Conservation (phyloP, 2,329 filamentous ascomycete genomes). For the Coleophoma crateriformis region DNA sequence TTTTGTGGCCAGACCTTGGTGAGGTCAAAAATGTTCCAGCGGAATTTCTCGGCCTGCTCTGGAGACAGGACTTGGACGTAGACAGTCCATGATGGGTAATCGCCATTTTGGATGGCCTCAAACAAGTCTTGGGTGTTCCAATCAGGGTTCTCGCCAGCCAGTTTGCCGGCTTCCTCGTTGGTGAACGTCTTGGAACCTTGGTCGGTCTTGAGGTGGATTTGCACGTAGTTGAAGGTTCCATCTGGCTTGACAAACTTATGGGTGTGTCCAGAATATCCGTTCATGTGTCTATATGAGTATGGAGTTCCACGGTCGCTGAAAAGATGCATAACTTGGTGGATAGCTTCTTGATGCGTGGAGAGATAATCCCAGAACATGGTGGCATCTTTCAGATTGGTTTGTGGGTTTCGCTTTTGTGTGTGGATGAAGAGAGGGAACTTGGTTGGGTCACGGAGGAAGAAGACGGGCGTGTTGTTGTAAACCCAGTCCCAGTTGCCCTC, state of each 20-base stretch:
- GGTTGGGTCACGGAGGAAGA: constrained; percentile 69
- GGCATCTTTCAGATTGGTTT: constrained; percentile 64
- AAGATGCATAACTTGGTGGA: constrained; percentile 60
- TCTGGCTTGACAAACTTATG: constrained; percentile 63
- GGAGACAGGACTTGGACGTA: constrained; percentile 60
- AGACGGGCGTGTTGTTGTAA: constrained; percentile 72
- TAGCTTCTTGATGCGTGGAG: constrained; percentile 53
- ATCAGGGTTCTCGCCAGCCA: constrained; percentile 55
- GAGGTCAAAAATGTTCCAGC: constrained; percentile 62
- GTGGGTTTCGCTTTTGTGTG: constrained; percentile 71
- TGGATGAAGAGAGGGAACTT: constrained; percentile 75
- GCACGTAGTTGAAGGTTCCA: constrained; percentile 60
- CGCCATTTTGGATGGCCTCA: constrained; percentile 53
- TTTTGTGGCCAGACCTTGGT: constrained; percentile 65
- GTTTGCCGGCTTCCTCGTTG: constrained; percentile 47
- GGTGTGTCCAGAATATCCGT: constrained; percentile 63
- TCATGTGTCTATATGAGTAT: constrained; percentile 60
- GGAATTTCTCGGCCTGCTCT: constrained; percentile 54
- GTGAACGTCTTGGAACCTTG: constrained; percentile 57
- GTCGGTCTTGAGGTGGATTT: constrained; percentile 59
- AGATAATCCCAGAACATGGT: constrained; percentile 41
- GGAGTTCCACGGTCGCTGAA: constrained; percentile 64
- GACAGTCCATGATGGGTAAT: constrained; percentile 58
- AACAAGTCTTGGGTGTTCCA: constrained; percentile 59
- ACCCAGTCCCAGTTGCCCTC: constrained; percentile 71